A percentile compares a stretch with the other conserved stretches of the same genome.
phyloP scores from a whole-genome alignment of 2,329 filamentous ascomycete genomes.

The Dactylonectria estremocensis region DNA sequence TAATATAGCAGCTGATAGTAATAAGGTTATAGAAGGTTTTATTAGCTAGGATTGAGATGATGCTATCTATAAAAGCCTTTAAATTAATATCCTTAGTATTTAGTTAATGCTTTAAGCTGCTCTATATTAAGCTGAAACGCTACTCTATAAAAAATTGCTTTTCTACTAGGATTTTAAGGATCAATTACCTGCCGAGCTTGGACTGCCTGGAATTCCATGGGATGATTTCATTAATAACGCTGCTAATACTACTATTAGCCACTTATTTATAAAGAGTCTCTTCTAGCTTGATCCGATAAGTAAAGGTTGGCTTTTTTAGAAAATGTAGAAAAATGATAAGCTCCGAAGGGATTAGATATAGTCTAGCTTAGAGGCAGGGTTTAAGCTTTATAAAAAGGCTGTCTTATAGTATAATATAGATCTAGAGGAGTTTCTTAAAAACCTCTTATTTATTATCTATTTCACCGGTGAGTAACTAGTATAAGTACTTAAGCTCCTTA shows the following conservation, averaged over 20 bases:
- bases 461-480: too few species aligned
- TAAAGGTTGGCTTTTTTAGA: not conserved
- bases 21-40: conserved; percentile 6
- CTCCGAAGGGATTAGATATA: not conserved
- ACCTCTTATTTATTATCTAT: too few species aligned
- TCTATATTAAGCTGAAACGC: not conserved
- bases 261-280: not conserved
- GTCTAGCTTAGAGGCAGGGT: too few species aligned
- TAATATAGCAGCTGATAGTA: not conserved
- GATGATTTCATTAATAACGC: conserved; percentile 2
- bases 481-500: too few species aligned
- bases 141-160: conserved; percentile 15
- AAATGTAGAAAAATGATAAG: not conserved
- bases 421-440: not conserved
- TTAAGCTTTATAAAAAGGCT: not conserved
- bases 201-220: not conserved
- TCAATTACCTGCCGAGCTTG: not conserved
- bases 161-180: conserved; percentile 7
- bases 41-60: conserved; percentile 15
- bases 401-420: not conserved
- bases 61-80: conserved; percentile 12
- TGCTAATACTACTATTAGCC: not conserved
- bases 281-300: not conserved
- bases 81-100: not conserved
- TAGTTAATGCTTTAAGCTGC: conserved; percentile 8